Evolutionary conservation across 208 protist species (phyloP).

Genomic region (Vickermania ingenoplastis): DNA sequence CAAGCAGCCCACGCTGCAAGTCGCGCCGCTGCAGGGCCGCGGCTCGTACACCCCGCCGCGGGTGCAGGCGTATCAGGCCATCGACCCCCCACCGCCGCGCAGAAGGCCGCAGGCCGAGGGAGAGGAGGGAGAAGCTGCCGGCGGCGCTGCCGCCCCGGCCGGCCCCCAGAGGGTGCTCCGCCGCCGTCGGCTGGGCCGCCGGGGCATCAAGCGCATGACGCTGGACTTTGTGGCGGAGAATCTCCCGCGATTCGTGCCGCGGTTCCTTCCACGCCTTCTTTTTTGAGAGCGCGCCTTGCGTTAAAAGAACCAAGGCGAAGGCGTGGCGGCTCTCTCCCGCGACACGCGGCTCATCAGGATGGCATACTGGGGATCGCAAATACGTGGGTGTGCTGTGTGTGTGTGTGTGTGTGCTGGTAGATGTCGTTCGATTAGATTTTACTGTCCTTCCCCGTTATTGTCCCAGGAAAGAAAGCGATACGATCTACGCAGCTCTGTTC

Average conservation of each 20-base stretch:
- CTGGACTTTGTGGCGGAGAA: constrained; percentile 36
- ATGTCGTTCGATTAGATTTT: constrained; percentile 5
- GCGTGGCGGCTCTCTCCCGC: too few relatives aligned
- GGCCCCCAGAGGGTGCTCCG: constrained; percentile 29
- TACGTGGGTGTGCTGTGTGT: too few relatives aligned
- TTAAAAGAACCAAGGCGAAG: too few relatives aligned
- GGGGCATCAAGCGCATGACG: constrained; percentile 36
- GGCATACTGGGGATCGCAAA: too few relatives aligned
- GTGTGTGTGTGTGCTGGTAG: constrained; percentile 11
- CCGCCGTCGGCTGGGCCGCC: constrained; percentile 8
- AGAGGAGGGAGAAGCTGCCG: constrained; percentile 7
- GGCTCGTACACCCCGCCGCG: constrained; percentile 23
- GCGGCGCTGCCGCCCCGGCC: constrained; percentile 9
- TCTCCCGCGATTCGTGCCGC: constrained; percentile 30
- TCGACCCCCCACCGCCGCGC: constrained; percentile 44
- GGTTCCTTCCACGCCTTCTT: constrained; percentile 36
- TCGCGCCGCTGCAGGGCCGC: constrained; percentile 30
- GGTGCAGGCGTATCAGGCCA: constrained; percentile 44
- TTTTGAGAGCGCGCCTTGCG: constrained; percentile 18
- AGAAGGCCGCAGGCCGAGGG: constrained; percentile 15
- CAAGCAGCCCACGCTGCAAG: constrained; percentile 41
- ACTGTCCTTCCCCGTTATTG: constrained; percentile 9
- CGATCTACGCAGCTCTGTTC: too few relatives aligned
- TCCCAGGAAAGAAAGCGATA: too few relatives aligned
- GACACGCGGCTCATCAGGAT: too few relatives aligned